Evolutionary conservation across 1,139 yeast genomes (phyloP), one percentile per base, ranked within the genome.

Genomic region (Eremothecium coryli): DNA sequence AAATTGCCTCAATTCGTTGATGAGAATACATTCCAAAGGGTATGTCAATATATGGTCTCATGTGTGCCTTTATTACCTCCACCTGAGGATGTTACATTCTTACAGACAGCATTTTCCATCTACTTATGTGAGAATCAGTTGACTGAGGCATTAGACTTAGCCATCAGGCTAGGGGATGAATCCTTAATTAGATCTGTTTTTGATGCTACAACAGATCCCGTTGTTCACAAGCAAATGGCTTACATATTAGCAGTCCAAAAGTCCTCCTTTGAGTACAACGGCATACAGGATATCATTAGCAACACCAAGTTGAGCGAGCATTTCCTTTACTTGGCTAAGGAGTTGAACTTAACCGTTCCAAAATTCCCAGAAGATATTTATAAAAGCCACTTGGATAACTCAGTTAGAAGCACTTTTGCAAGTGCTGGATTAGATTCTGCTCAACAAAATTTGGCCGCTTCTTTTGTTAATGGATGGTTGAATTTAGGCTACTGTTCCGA

Each of bases 41-140:
- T 88, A 18, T 88, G 98, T 56, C 74, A 84, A 45, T 90, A 90
- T 59, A 80, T 90, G 80, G 88, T 85, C 26, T 82, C 95, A 42
- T 90, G 98, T 63, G 97, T 90, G 12, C 95, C 96, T 21, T 71
- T 88, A 44, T 70, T 90, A 54, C 93, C 97, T 14, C 95, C 95
- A 18, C 96, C 96, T 9, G 97, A 90, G 55, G 96, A 88, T 58
- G 62, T 73, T 26, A 72, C 88, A 5, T 86, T 90, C 58, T 71
- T 93, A 51, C 76, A 82, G 52, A 86, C 96, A 10, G 97, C 97
- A n/a, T 90, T 67, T 58, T 67, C 85, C 26, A 85, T 93, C 46
- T 90, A 90, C 61, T 65, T 86, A 48, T 64, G 79, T 28, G 82
- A 85, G 56, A 73, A 76, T 46, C 84, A 82, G 58, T 69, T 85